Base-by-base conservation (phyloP, 169 alveolate genomes). In the Prorocentrum cordatum region DNA sequence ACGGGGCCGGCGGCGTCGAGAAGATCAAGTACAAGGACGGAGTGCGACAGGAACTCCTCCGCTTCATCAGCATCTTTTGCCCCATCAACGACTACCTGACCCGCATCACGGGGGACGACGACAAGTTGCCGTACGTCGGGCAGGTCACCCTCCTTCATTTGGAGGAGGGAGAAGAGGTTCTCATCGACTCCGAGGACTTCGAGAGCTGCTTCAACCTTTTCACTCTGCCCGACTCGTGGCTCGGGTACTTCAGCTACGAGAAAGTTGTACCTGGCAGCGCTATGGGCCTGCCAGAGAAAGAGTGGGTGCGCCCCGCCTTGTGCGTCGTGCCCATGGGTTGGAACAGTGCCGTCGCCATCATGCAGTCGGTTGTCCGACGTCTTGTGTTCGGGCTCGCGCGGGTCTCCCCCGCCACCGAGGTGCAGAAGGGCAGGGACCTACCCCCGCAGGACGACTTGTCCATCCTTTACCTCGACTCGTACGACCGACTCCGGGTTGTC, bases 21-120 rank as follows among this genome's bases (percentile, higher is more conserved):
- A 79, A 79, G 77, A 5, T 20, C 39, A 79, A 79, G 75, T 7
- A 20, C 7, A 10, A 24, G 0, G 77, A 32, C 0, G 89, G 89
- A 2, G 54, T 24, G 27, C 33, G 24, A 10, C 22, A 3, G 32
- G 50, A 14, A 2, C n/a, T 61, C n/a, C 75, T 39, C 42, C 18
- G 89, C 14, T 79, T 79, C 66, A 79, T 59, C 31, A 14, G 36
- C 36, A 61, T 26, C 77, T 24, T 79, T 10, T 45, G 66, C 20
- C 77, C 89, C 2, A 12, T 18, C 32, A 79, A 79, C 50, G 32
- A 32, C 36, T 61, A 26, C 36, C 71, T 58, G 67, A 26, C 26
- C 1, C 32, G 22, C 39, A 22, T 79, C 31, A 45, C 64, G 0
- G 77, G 67, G 2, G 89, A 36, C 29, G 62, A 58, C 10, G 12